phyloP scores from a whole-genome alignment of 2,329 filamentous ascomycete species.

The Pseudogymnoascus sp. region DNA sequence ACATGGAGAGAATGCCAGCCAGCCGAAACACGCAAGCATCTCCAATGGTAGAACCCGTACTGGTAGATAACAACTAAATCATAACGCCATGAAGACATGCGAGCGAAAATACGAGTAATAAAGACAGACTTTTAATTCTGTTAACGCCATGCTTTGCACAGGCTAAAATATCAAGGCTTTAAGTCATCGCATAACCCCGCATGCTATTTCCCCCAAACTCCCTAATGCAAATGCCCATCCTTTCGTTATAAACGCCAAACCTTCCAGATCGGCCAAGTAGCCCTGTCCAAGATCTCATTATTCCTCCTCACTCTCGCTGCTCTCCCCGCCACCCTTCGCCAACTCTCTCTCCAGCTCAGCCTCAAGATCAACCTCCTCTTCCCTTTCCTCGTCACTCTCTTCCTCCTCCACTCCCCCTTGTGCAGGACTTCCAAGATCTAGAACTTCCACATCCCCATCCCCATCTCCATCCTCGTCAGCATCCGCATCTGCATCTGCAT shows the following conservation, averaged over 20 bases:
- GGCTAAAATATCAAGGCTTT: background rate
- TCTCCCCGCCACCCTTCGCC: constrained; percentile 23
- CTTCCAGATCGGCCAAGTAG: background rate
- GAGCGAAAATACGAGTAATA: background rate
- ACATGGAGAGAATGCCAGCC: background rate
- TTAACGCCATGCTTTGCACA: background rate
- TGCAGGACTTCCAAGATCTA: constrained; percentile 38
- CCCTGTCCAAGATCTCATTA: constrained; percentile 12
- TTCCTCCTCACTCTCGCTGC: constrained; percentile 30
- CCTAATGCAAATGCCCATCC: background rate
- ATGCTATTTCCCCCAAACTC: background rate
- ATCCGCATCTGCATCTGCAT: constrained; percentile 24
- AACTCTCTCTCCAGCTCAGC: constrained; percentile 27
- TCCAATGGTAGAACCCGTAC: background rate
- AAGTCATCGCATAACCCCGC: background rate
- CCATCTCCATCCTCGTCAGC: constrained; percentile 36
- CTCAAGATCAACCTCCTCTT: constrained; percentile 25
- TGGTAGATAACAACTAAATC: background rate
- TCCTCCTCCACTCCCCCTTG: constrained; percentile 16
- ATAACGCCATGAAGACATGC: background rate
- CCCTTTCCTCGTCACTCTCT: constrained; percentile 26
- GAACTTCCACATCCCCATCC: constrained; percentile 40
- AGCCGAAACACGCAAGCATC: background rate
- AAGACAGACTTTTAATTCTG: background rate
- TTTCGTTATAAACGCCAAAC: background rate